These are phyloP conservation scores for Dispira simplex DNA, from an alignment of 192 early-diverging fungal genomes.

Conservation along the genomic window DNA sequence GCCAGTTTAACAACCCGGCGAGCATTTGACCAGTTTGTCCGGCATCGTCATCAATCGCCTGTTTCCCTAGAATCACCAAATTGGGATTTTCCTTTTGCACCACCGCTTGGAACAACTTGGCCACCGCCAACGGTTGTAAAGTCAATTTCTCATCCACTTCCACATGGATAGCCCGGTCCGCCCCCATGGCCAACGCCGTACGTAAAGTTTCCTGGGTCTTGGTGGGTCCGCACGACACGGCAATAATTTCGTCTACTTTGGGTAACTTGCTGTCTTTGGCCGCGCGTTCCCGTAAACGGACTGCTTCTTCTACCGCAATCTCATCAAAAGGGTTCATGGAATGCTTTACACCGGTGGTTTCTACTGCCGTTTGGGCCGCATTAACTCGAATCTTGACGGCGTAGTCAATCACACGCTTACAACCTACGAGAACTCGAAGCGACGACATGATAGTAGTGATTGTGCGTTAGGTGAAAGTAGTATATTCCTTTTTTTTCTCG, in stretches of 20 bases:
- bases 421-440: constrained; percentile 74
- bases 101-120: constrained; percentile 84
- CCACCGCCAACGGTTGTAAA: constrained; percentile 78
- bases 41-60: constrained; percentile 97
- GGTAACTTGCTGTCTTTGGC: constrained; percentile 26
- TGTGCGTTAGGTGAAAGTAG: neutral
- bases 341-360: constrained; percentile 88
- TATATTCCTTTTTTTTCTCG: too few species aligned
- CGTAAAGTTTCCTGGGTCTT: constrained; percentile 86
- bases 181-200: constrained; percentile 96
- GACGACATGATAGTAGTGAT: constrained; percentile 17
- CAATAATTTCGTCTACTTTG: constrained; percentile 60
- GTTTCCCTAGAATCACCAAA: constrained; percentile 92
- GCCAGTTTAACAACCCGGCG: constrained; percentile 85
- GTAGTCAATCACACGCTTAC: constrained; percentile 97
- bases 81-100: constrained; percentile 83
- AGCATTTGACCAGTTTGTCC: constrained; percentile 99
- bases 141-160: constrained; percentile 53
- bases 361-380: constrained; percentile 71
- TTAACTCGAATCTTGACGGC: constrained; percentile 97
- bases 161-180: constrained; percentile 88
- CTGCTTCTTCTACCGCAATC: constrained; percentile 95
- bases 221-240: constrained; percentile 72
- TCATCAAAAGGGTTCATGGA: constrained; percentile 99
- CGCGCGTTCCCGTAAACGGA: constrained; percentile 77